Base-by-base conservation (phyloP, 257 asterid species). In the Nicotiana otophora region DNA sequence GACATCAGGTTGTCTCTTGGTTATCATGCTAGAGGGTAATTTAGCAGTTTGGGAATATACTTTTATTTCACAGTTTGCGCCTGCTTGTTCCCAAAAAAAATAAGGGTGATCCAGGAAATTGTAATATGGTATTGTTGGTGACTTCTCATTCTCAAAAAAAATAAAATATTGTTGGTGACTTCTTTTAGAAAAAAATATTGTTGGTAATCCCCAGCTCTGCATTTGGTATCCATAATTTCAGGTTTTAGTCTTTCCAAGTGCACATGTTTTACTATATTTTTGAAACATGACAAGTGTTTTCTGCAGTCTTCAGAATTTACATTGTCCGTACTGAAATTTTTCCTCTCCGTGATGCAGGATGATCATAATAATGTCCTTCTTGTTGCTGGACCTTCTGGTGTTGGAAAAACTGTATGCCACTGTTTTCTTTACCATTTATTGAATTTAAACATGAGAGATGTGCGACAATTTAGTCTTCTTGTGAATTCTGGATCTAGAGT, bases 341-440 rank as follows among this genome's bases (percentile, higher is more conserved):
- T 85, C 78, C 77, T 84, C 81, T 74, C 80, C 48, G 78, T 77
- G 70, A 10, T 82, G 84, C 93, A 94, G 99, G 90, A 83, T 82
- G 83, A 67, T 81, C 54, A 3, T 76, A 82, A 84, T 84, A 85
- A 93, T 81, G 95, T 90, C 77, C 91, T 96, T 88, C 92, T 96
- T 72, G 82, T 94, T 84, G 88, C 92, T 86, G 98, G 98, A 84
- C 97, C 92, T 83, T 93, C 98, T 82, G 98, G 99, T 89, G 93
- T 91, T 88, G 99, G 98, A 82, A 96, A 96, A 94, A 94, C 98
- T 81, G 99, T 96, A 94, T 58, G 98, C 57, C 70, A 77, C 33
- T 84, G 51, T 76, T 80, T 67, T 70, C 86, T 65, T 81, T 83
- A 46, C 30, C 60, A 19, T 26, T 53, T 58, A 80, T 30, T 46